phyloP scores from a whole-genome alignment of 176 grass and related monocot genomes.

The Avena atlantica region DNA sequence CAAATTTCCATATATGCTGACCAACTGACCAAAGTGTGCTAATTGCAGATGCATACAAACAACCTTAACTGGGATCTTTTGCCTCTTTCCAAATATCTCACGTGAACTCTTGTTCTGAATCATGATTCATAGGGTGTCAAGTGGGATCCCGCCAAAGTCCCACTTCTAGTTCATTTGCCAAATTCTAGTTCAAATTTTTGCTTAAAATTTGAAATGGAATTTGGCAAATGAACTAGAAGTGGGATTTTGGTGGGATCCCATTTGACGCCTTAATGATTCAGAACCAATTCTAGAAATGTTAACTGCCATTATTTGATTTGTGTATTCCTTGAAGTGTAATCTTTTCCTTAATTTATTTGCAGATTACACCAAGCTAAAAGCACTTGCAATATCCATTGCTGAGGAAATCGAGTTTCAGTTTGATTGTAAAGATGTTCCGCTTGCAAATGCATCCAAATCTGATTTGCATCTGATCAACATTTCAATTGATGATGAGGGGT shows the following conservation, averaged over 20 bases:
- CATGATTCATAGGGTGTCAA: not conserved
- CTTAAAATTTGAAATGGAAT: too few relatives aligned
- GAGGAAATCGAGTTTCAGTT: conserved; percentile 83
- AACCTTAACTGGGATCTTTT: not conserved
- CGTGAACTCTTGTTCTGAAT: not conserved
- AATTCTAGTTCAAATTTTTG: too few relatives aligned
- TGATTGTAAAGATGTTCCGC: conserved; percentile 73
- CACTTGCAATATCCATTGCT: conserved; percentile 92
- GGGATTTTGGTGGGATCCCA: too few relatives aligned
- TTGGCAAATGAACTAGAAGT: too few relatives aligned
- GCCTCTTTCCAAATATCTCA: not conserved
- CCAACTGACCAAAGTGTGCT: not conserved
- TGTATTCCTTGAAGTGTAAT: conserved; percentile 2
- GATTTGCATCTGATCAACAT: conserved; percentile 84
- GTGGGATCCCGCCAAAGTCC: too few relatives aligned
- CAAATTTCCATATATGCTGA: too few relatives aligned
- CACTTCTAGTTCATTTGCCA: too few relatives aligned
- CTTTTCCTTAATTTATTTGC: conserved; percentile 5
- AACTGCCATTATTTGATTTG: conserved; percentile 17
- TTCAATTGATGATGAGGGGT: conserved; percentile 91
- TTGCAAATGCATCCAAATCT: conserved; percentile 75
- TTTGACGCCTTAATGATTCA: not conserved
- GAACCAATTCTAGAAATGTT: conserved; percentile 8
- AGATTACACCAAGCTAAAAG: conserved; percentile 97
- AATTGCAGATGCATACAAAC: not conserved